These are phyloP conservation scores for Paraconiothyrium sp. DNA, from an alignment of 2,329 filamentous ascomycete genomes.

Conservation along the genomic window DNA sequence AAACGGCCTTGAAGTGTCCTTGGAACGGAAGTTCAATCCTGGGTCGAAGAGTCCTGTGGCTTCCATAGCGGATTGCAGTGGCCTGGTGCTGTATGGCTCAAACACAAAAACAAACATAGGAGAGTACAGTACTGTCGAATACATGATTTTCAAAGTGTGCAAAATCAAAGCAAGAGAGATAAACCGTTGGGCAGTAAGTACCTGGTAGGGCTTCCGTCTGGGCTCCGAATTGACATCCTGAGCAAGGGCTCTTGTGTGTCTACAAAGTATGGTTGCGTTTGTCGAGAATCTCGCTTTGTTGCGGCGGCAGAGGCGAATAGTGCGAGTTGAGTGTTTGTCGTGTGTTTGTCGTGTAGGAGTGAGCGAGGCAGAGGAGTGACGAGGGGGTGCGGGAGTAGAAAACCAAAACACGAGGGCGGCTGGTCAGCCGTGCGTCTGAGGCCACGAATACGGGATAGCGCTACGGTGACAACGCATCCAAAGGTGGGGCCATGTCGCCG, in stretches of 20 bases:
- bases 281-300: conserved; percentile 30
- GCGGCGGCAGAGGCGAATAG: conserved; percentile 26
- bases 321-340: conserved; percentile 23
- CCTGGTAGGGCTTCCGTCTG: conserved; percentile 53
- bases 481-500: conserved; percentile 45
- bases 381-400: conserved; percentile 26
- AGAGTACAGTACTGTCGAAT: conserved; percentile 38
- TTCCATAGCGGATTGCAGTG: conserved; percentile 29
- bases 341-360: conserved; percentile 33
- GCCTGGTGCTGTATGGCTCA: conserved; percentile 43
- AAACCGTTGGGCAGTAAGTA: conserved; percentile 55
- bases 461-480: conserved; percentile 50
- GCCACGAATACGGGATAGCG: conserved; percentile 31
- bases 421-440: conserved; percentile 41
- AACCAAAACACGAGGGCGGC: conserved; percentile 42
- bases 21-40: conserved; percentile 25
- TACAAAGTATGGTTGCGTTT: conserved; percentile 28
- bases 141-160: conserved; percentile 33
- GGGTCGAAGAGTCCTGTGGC: conserved; percentile 30
- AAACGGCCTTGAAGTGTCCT: conserved; percentile 33
- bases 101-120: conserved; percentile 28
- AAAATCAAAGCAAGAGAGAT: conserved; percentile 38
- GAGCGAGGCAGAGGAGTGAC: conserved; percentile 36
- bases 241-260: conserved; percentile 49
- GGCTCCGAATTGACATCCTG: conserved; percentile 56